A percentile compares a stretch with the other conserved stretches of the same genome.
phyloP scores from a whole-genome alignment of 371 early-diverging fungal species.

The Rhizopus arrhizus region DNA sequence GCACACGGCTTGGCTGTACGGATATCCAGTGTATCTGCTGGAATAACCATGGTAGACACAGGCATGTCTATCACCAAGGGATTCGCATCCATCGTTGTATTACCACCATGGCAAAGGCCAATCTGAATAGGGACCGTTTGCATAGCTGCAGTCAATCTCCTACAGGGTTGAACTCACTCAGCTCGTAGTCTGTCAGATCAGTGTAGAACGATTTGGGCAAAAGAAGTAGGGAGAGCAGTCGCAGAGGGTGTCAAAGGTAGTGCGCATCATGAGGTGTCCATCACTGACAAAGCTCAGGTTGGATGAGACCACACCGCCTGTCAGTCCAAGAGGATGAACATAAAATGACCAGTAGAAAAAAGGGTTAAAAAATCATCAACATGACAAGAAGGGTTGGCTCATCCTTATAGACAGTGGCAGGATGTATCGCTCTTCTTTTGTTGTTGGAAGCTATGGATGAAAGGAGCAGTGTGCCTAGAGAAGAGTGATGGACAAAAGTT shows the following conservation, averaged over 20 bases:
- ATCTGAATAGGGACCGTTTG: conserved; percentile 15
- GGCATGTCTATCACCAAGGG: conserved; percentile 31
- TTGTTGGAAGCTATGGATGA: too few species aligned
- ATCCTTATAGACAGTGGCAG: conserved; percentile 10
- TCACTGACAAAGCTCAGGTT: not conserved
- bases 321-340: conserved; percentile 30
- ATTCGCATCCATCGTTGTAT: not conserved
- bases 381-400: conserved; percentile 26
- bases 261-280: not conserved
- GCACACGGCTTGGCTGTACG: conserved; percentile 29
- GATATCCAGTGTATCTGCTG: conserved; percentile 26
- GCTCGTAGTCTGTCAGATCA: conserved; percentile 9
- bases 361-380: conserved; percentile 25
- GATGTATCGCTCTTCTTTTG: too few species aligned
- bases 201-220: conserved; percentile 18
- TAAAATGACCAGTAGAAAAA: conserved; percentile 22
- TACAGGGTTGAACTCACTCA: conserved; percentile 12
- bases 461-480: too few species aligned
- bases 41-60: conserved; percentile 27
- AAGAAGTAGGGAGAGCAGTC: conserved; percentile 22
- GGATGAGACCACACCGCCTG: not conserved
- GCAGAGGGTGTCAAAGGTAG: conserved; percentile 28
- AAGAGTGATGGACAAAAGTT: too few species aligned
- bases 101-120: not conserved
- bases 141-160: conserved; percentile 25